Evolutionary conservation across 331 rosid genomes (phyloP), one percentile per base, ranked within the genome.

Genomic region (Stylosanthes scabra): DNA sequence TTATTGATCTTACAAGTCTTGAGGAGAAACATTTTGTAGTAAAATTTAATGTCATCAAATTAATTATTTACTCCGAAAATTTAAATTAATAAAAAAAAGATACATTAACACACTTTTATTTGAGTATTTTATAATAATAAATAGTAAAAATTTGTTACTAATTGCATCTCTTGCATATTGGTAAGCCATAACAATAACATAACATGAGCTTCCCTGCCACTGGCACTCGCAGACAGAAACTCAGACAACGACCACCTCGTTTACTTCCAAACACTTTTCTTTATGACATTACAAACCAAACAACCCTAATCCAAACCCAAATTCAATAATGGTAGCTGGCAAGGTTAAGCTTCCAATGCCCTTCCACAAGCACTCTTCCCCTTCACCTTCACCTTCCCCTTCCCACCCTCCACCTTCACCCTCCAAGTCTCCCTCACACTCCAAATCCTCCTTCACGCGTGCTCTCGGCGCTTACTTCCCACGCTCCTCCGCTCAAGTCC

Each of bases 401-500:
- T 9, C 75, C 83, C 9, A 73, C 69, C 0, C 7, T 6, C 81
- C 90, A 2, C 85, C 91, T 2, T 75, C 83, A 31, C 83, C 89
- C 13, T 63, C 93, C n/a, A n/a, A n/a, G n/a, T n/a, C n/a, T n/a
- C n/a, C n/a, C n/a, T n/a, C n/a, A n/a, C n/a, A n/a, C n/a, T n/a
- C n/a, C 3, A 92, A 87, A 63, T 52, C 91, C 11, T 77, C 83
- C 1, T 84, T 88, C 89, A 80, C 97, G 3, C 92, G 93, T 54
- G 83, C 98, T 3, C 76, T 93, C 42, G 95, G 88, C 7, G 85
- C 78, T 2, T 92, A 92, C 82, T 93, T 93, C 79, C 93, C 97
- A 0, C 97, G 98, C 72, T 80, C 96, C 62, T 93, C 98, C 1
- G 85, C 97, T 9, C 98, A 93, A 87, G 97, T 93, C 11, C 97